Base-by-base conservation (phyloP, 2,329 filamentous ascomycete genomes). In the Epichloe bromicola region DNA sequence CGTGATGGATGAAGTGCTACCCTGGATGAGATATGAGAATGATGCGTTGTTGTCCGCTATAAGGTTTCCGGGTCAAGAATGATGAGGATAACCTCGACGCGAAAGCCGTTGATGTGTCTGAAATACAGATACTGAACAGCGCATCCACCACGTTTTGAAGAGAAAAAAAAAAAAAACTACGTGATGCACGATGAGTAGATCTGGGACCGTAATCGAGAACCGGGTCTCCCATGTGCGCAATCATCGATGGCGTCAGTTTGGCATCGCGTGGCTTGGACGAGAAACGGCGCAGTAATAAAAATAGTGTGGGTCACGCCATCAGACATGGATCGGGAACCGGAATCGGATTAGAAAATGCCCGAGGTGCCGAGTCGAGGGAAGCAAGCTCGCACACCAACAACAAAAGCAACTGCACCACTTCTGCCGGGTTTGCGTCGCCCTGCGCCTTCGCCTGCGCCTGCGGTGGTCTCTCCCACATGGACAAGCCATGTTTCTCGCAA, bases 201-300 rank as follows among this genome's bases (percentile, higher is more conserved):
- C 48, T 39, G 36, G 33, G 34, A 39, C 41, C 20, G 48, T 34
- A 50, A 50, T 50, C 48, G 48, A 49, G n/a, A 33, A 46, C 23
- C 23, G 23, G 23, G 23, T 26, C 23, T 26, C 23, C 23, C 23
- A 26, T 26, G 26, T 10, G 43, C 45, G 15, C 20, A 39, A 33
- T 40, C 38, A 20, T 48, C 20, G 44, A 45, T 48, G 48, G 48
- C 34, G 48, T 50, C 40, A 44, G 30, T 19, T 20, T 37, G 30
- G 43, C 7, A 10, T 10, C 26, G 26, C 26, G 7, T 30, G 26
- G 26, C 26, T 30, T 30, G 26, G 26, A 30, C 26, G 8, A 10
- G 8, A 30, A 30, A 30, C 26, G 26, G 26, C 26, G 1, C 23
- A 7, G 23, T 30, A 3, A 26, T 8, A 26, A 26, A 26, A 38